Conservation (phyloP, 1,139 yeast genomes). For the Zygosaccharomyces sapae region DNA sequence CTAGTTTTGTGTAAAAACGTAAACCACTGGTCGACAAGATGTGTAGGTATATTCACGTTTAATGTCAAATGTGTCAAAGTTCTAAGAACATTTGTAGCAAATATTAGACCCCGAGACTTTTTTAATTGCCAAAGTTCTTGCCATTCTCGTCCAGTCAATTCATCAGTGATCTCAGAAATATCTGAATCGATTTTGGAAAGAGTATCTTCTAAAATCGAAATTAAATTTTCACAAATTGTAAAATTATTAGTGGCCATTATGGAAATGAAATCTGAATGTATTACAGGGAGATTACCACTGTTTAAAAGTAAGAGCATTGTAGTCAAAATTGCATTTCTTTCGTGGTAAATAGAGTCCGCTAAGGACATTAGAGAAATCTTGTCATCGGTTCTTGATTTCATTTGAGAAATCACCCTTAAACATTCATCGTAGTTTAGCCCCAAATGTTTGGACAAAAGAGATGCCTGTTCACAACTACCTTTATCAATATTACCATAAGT, state of each 20-base stretch:
- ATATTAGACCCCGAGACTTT: conserved; percentile 41
- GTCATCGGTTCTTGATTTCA: conserved; percentile 21
- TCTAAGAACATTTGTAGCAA: conserved; percentile 42
- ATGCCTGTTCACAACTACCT: conserved; percentile 10
- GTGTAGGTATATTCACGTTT: conserved; percentile 33
- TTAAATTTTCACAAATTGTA: conserved; percentile 33
- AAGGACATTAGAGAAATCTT: conserved; percentile 21
- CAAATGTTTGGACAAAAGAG: conserved; percentile 31
- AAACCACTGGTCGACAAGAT: conserved; percentile 53
- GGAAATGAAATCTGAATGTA: conserved; percentile 42
- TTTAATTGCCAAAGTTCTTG: conserved; percentile 34
- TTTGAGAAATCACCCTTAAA: conserved; percentile 45
- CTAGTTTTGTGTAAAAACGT: conserved; percentile 44
- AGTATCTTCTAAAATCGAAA: conserved; percentile 27
- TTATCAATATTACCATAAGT: conserved; percentile 9
- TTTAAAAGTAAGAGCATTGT: conserved; percentile 43
- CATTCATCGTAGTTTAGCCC: conserved; percentile 43
- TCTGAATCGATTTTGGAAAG: conserved; percentile 12
- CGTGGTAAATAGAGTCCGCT: conserved; percentile 29
- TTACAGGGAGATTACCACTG: conserved; percentile 35
- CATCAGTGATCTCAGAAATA: not conserved
- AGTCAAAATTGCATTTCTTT: conserved; percentile 38
- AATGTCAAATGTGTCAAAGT: conserved; percentile 38
- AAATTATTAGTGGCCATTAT: conserved; percentile 37
- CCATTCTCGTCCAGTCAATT: conserved; percentile 14